Conservation (phyloP, 2,329 filamentous ascomycete species). For the Nothophaeocryptopus gaeumannii region DNA sequence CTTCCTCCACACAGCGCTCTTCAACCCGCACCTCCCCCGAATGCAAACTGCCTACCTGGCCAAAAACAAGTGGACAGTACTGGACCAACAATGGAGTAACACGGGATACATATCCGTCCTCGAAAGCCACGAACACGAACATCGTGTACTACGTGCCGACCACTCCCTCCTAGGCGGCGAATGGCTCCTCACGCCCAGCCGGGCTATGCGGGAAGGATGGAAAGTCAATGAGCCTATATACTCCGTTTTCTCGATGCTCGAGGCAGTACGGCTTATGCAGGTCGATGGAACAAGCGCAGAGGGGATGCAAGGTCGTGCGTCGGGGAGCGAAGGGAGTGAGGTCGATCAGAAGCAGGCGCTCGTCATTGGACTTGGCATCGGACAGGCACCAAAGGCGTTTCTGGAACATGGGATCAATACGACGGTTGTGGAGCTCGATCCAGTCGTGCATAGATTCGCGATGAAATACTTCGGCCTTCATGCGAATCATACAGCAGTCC, state of each 20-base stretch:
- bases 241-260: conserved; percentile 91
- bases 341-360: conserved; percentile 55
- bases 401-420: conserved; percentile 87
- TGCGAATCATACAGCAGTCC: conserved; percentile 71
- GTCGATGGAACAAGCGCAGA: conserved; percentile 38
- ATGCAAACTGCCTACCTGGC: conserved; percentile 51
- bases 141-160: conserved; percentile 83
- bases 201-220: conserved; percentile 40
- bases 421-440: conserved; percentile 92
- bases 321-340: too few relatives aligned
- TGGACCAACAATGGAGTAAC: conserved; percentile 79
- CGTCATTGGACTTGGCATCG: conserved; percentile 88
- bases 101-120: conserved; percentile 93
- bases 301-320: conserved; percentile 24
- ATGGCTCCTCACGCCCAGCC: conserved; percentile 63
- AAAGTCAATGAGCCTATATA: conserved; percentile 82
- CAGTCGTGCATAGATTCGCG: conserved; percentile 80
- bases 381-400: conserved; percentile 82
- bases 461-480: conserved; percentile 78
- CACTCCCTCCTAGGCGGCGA: conserved; percentile 92
- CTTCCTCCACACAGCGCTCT: conserved; percentile 65
- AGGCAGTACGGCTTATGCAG: conserved; percentile 80
- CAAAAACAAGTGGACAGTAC: conserved; percentile 65
- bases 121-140: conserved; percentile 68
- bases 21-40: conserved; percentile 63